Evolutionary conservation across 2,329 filamentous ascomycete species (phyloP).

Genomic region (Chalaropsis thielavioides): DNA sequence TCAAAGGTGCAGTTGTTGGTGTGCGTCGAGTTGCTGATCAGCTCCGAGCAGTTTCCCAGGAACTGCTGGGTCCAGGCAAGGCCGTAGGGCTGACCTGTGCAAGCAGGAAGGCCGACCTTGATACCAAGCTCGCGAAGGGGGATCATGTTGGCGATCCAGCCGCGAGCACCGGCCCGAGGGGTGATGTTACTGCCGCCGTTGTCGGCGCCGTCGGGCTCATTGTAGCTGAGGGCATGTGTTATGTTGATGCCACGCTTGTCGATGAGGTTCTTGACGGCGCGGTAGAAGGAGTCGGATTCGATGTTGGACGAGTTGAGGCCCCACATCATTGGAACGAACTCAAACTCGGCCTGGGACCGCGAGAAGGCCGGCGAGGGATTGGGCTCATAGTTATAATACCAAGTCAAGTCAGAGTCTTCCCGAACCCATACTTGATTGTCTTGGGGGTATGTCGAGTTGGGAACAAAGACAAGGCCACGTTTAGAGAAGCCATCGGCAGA

Average conservation of each 20-base stretch:
- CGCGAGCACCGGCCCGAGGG: slow-evolving; percentile 45
- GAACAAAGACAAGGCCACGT: slow-evolving; percentile 58
- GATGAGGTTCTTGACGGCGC: slow-evolving; percentile 42
- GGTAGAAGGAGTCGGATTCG: slow-evolving; percentile 45
- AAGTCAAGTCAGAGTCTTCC: slow-evolving; percentile 46
- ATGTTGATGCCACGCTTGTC: slow-evolving; percentile 39
- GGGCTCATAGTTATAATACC: slow-evolving; percentile 71
- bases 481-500: slow-evolving; percentile 36
- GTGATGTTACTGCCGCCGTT: slow-evolving; percentile 49
- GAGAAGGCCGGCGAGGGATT: slow-evolving; percentile 40
- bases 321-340: slow-evolving; percentile 43
- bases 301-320: slow-evolving; percentile 23
- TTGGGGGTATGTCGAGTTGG: slow-evolving; percentile 35
- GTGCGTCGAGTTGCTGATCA: slow-evolving; percentile 33
- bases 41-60: slow-evolving; percentile 45
- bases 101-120: slow-evolving; percentile 55
- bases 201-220: slow-evolving; percentile 54
- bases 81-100: slow-evolving; percentile 46
- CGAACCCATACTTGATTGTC: slow-evolving; percentile 54
- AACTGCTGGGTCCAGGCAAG: slow-evolving; percentile 55
- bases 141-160: slow-evolving; percentile 58
- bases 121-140: slow-evolving; percentile 51
- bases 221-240: slow-evolving; percentile 57
- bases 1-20: slow-evolving; percentile 44
- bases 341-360: slow-evolving; percentile 40